Conservation (phyloP, 257 asterid genomes). For the Thymus quinquecostatus region DNA sequence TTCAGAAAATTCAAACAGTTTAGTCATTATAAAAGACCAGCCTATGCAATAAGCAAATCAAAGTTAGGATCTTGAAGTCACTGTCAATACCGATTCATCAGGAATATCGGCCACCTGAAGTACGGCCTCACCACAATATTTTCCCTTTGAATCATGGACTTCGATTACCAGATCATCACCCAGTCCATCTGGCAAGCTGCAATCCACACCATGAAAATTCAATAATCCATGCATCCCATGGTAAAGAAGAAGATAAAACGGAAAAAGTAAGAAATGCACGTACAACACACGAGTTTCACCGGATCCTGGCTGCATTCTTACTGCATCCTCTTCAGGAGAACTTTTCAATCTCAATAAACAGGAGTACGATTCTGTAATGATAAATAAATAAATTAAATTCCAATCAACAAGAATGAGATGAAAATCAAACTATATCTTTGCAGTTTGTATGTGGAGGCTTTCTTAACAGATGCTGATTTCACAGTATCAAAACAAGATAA, state of each 20-base stretch:
- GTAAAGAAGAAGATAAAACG: conserved; percentile 1
- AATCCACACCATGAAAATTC: conserved; percentile 24
- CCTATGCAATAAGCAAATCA: conserved; percentile 5
- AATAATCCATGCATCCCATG: conserved; percentile 20
- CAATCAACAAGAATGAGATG: conserved; percentile 13
- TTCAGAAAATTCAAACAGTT: conserved; percentile 13
- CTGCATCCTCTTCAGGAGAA: conserved; percentile 74
- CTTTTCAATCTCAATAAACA: conserved; percentile 86
- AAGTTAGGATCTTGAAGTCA: conserved; percentile 24
- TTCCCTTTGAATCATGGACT: conserved; percentile 82
- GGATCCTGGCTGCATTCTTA: conserved; percentile 95
- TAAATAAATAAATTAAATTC: conserved; percentile 3
- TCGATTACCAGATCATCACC: conserved; percentile 87
- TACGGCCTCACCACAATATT: conserved; percentile 68
- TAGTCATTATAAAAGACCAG: conserved; percentile 9
- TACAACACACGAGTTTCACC: conserved; percentile 93
- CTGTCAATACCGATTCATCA: conserved; percentile 73
- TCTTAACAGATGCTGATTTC: not conserved
- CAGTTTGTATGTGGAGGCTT: not conserved
- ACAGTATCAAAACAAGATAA: not conserved
- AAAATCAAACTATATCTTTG: conserved; percentile 12
- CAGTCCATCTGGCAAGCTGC: conserved; percentile 89
- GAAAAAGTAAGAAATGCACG: conserved; percentile 38
- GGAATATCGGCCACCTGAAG: conserved; percentile 93
- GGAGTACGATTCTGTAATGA: conserved; percentile 67